Conservation (phyloP, 257 asterid species). For the Ophiorrhiza pumila region DNA sequence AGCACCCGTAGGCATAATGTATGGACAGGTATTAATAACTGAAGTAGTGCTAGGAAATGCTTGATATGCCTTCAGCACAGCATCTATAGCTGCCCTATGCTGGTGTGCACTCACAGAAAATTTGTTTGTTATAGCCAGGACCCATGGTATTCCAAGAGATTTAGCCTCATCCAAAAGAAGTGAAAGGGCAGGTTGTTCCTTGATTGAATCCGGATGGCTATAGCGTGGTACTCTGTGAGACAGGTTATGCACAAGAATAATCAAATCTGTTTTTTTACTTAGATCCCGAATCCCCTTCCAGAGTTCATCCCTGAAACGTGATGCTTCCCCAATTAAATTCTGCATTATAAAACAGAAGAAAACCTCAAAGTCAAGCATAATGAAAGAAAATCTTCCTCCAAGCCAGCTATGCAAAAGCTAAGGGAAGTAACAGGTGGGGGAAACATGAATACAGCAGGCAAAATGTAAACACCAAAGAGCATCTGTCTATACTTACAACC, state of each 20-base stretch:
- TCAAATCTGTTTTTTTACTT: constrained; percentile 78
- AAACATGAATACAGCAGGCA: not conserved
- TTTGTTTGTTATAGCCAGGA: constrained; percentile 87
- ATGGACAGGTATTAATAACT: constrained; percentile 87
- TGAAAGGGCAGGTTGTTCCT: constrained; percentile 63
- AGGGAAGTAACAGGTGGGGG: not conserved
- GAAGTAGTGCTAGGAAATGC: constrained; percentile 69
- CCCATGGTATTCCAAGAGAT: constrained; percentile 92
- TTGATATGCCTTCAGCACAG: constrained; percentile 77
- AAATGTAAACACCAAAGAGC: not conserved
- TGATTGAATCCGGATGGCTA: constrained; percentile 46
- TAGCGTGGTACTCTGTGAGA: constrained; percentile 86
- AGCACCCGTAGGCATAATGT: constrained; percentile 67
- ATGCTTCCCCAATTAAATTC: constrained; percentile 75
- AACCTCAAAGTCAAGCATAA: not conserved
- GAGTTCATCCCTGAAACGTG: constrained; percentile 86
- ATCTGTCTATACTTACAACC: constrained; percentile 34
- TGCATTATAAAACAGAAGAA: constrained; percentile 33
- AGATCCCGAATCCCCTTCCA: constrained; percentile 97
- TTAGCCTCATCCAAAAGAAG: constrained; percentile 87
- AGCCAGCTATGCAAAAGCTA: not conserved
- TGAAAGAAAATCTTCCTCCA: not conserved
- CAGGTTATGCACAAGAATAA: constrained; percentile 91
- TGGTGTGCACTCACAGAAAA: constrained; percentile 97
- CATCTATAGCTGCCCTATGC: constrained; percentile 70